phyloP scores from a whole-genome alignment of 2,329 filamentous ascomycete species.

The Botryotinia narcissicola region DNA sequence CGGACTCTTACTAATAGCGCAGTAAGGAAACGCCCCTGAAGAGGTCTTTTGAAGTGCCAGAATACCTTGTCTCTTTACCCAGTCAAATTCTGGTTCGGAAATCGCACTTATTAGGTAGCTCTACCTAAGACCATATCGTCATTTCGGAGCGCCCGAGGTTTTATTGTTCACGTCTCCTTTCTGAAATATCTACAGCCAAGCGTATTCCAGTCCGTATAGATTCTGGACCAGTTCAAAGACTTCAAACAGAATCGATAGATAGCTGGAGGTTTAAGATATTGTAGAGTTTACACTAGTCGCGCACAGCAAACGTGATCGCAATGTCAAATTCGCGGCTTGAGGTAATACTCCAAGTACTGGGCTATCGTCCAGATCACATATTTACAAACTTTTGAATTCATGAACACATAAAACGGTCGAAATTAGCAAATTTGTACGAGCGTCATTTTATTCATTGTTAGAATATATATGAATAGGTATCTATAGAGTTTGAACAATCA shows the following conservation, averaged over 20 bases:
- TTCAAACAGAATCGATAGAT: not conserved
- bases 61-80: not conserved
- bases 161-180: not conserved
- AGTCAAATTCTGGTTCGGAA: not conserved
- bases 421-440: not conserved
- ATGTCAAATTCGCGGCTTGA: not conserved
- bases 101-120: not conserved
- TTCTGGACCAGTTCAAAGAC: not conserved
- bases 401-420: not conserved
- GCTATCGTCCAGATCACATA: not conserved
- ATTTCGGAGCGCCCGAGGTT: not conserved
- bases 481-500: not conserved
- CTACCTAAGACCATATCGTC: not conserved
- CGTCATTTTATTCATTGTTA: not conserved
- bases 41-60: not conserved
- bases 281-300: not conserved
- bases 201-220: accelerated
- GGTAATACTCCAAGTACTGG: not conserved
- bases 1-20: not conserved
- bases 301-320: not conserved
- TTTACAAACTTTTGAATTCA: not conserved
- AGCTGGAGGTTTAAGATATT: not conserved
- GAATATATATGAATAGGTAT: not conserved
- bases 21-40: not conserved
- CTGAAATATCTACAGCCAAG: not conserved